Percentiles rank a stretch among this genome's conserved stretches.
Evolutionary conservation across 2,329 filamentous ascomycete species (phyloP).

Genomic region (Ophiostoma sp.): DNA sequence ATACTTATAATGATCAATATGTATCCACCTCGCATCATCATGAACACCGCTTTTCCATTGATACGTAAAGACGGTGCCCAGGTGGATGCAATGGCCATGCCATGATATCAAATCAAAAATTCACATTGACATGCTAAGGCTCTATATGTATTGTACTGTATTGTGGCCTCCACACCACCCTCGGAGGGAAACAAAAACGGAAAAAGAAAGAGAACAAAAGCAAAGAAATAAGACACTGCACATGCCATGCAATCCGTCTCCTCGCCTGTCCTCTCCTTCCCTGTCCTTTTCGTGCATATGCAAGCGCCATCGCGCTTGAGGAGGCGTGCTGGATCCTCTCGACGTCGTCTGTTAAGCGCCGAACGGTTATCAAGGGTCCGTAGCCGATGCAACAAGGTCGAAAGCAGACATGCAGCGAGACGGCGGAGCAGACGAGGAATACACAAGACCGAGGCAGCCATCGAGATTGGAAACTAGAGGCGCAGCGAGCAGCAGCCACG

Average conservation of each 20-base stretch:
- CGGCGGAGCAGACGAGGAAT: too few species aligned
- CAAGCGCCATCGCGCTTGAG: not conserved
- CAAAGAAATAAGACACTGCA: not conserved
- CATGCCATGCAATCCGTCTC: not conserved
- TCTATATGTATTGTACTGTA: not conserved
- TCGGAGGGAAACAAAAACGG: not conserved
- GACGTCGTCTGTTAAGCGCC: slow-evolving; percentile 14
- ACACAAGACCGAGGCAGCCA: too few species aligned
- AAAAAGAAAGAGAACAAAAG: not conserved
- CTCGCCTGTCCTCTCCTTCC: not conserved
- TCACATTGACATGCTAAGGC: not conserved
- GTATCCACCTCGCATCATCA: too few species aligned
- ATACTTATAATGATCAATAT: too few species aligned
- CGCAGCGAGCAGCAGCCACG: too few species aligned
- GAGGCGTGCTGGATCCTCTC: slow-evolving; percentile 6
- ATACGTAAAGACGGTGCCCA: too few species aligned
- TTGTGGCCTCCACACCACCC: not conserved
- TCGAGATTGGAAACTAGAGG: too few species aligned
- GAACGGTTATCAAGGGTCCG: not conserved
- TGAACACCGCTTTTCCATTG: too few species aligned
- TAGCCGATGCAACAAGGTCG: not conserved
- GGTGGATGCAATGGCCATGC: too few species aligned
- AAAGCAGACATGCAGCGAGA: too few species aligned
- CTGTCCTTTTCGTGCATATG: too few species aligned
- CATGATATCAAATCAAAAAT: too few species aligned